Evolutionary conservation across 2,329 filamentous ascomycete species (phyloP), one percentile per base, ranked within the genome.

Genomic region (Talaromyces sp.): DNA sequence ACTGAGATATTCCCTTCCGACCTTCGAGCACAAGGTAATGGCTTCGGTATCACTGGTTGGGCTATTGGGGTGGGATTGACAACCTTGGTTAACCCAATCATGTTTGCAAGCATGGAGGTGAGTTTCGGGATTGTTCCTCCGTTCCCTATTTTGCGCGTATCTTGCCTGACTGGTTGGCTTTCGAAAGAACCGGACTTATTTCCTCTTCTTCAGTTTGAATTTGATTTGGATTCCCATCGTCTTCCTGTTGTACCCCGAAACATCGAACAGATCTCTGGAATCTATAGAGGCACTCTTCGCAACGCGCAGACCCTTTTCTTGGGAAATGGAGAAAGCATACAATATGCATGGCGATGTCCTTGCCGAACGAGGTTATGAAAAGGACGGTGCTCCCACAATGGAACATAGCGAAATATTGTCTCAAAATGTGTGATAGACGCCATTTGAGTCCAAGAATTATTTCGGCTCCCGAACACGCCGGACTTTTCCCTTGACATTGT

Each of bases 1-100:
- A 85, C 84, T 0, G 85, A 87, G 72, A 85, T 87, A 65, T 87
- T 84, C 74, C 81, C 85, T 1, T 83, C 80, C 17, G 82, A 84
- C 51, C 79, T 87, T 61, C 80, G 85, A 25, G 84, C 85, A n/a
- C 83, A 86, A 70, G 86, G 85, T 7, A 85, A 86, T 70, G 84
- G 83, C 7, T 86, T 87, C 68, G 83, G 82, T 19, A 85, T 88
- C 66, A 83, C 83, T 1, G 84, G 85, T 1, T 88, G 85, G 85
- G 84, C 85, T 19, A 80, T 86, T 65, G 85, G 84, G 43, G 81
- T 84, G 8, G 84, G 84, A 40, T 81, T 83, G 81, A 85, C 84
- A 1, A 79, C 79, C 1, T 76, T 86, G 56, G 80, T 85, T 67
- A 86, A 76, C 53, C 74, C 74, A 75, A 82, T 85, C 71, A 83